Evolutionary conservation across 1,284 basidiomycete genomes (phyloP), one percentile per base, ranked within the genome.

Genomic region (Trametes polyzona): DNA sequence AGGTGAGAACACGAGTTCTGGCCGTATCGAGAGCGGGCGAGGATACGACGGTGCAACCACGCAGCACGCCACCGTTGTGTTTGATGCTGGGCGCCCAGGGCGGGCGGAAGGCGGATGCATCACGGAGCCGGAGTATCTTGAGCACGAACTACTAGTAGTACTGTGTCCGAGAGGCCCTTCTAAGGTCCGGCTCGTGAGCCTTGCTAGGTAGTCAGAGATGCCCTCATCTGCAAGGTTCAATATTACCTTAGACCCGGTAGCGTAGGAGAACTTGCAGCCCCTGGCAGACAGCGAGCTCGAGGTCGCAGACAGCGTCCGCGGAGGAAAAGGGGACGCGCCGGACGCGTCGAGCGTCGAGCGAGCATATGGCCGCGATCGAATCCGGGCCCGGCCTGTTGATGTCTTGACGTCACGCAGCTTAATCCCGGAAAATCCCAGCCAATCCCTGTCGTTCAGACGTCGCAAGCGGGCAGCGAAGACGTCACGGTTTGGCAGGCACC

Each of bases 401-500:
- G 17, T 9, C 23, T 3, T 30, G 52, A 54, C 52, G 52, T 54
- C 52, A 54, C 16, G 16, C 12, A 14, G 0, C 9, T 23, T 4
- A 7, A 23, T 36, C 50, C 19, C 33, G 37, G 44, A 29, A 14
- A 10, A 9, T 29, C n/a, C 44, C 44, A 54, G 52, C 52, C 52
- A 47, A 54, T 54, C 33, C 21, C 11, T 12, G 21, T 1, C 2
- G 14, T 3, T 19, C 5, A 5, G 14, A 21, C n/a, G n/a, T n/a
- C n/a, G n/a, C n/a, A n/a, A n/a, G n/a, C n/a, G 43, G 21, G 27
- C 36, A 40, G 9, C 27, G 29, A 40, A 32, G 37, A 54, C 52
- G 52, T 54, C 52, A 47, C n/a, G 2, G 24, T 11, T 16, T 42
- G 42, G 50, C 40, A 52, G 42, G n/a, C 17, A 7, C 29, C 37